phyloP scores from a whole-genome alignment of 2,329 filamentous ascomycete genomes.

The Lecanicillium sp. region DNA sequence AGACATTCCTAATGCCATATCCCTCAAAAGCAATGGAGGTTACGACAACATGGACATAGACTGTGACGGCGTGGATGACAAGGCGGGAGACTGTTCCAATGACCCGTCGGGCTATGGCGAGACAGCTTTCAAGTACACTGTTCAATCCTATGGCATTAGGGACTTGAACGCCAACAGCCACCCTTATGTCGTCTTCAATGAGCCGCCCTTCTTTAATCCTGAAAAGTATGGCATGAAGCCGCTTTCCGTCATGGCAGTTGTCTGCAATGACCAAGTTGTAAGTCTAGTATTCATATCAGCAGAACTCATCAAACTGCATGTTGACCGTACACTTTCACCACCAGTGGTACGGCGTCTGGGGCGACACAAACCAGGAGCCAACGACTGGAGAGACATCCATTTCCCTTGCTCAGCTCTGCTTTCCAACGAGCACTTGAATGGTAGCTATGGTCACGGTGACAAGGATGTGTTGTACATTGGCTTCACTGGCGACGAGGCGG shows the following conservation, averaged over 20 bases:
- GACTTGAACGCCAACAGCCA: slow-evolving; percentile 39
- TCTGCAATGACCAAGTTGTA: slow-evolving; percentile 34
- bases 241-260: slow-evolving; percentile 38
- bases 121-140: slow-evolving; percentile 31
- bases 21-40: slow-evolving; percentile 26
- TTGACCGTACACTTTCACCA: too few relatives aligned
- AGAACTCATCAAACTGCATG: too few relatives aligned
- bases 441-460: slow-evolving; percentile 39
- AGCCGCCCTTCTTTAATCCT: slow-evolving; percentile 25
- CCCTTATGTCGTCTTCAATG: slow-evolving; percentile 38
- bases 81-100: slow-evolving; percentile 27
- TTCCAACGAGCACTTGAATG: slow-evolving; percentile 33
- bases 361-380: slow-evolving; percentile 43
- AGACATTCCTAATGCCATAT: slow-evolving; percentile 25
- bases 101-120: slow-evolving; percentile 24
- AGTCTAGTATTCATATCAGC: slow-evolving; percentile 27
- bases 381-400: slow-evolving; percentile 40
- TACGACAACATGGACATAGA: slow-evolving; percentile 42
- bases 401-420: slow-evolving; percentile 42
- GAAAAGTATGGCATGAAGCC: slow-evolving; percentile 29
- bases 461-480: slow-evolving; percentile 51
- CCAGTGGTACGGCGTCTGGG: slow-evolving; percentile 42
- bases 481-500: slow-evolving; percentile 41
- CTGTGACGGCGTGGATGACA: slow-evolving; percentile 35
- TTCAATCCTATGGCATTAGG: slow-evolving; percentile 20